A percentile compares a stretch with the other conserved stretches of the same genome.
Evolutionary conservation across 2,329 filamentous ascomycete species (phyloP).

Genomic region (Myriangium duriaei): DNA sequence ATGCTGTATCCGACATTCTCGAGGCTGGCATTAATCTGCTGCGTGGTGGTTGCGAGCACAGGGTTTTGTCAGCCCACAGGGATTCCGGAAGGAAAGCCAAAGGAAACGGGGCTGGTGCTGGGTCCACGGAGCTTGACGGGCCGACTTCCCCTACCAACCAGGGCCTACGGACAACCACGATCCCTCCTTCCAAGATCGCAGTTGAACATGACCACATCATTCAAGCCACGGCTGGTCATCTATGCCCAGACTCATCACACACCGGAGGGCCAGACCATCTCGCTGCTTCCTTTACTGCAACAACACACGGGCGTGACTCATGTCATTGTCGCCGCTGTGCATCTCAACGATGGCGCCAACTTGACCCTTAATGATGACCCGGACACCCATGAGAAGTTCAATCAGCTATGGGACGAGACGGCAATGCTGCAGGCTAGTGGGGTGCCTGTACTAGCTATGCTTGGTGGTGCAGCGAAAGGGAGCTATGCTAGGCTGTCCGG

Average conservation of each 20-base stretch:
- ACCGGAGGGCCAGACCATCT: slow-evolving; percentile 38
- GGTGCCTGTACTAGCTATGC: slow-evolving; percentile 72
- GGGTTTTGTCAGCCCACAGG: too few species aligned
- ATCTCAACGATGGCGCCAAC: slow-evolving; percentile 56
- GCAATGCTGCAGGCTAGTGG: slow-evolving; percentile 57
- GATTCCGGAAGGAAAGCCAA: too few species aligned
- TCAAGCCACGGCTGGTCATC: slow-evolving; percentile 35
- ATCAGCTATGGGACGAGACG: slow-evolving; percentile 68
- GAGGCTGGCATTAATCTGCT: too few species aligned
- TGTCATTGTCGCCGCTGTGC: slow-evolving; percentile 74
- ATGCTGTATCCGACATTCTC: too few species aligned
- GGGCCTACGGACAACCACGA: too few species aligned
- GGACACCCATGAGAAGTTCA: slow-evolving; percentile 52
- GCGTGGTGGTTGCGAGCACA: too few species aligned
- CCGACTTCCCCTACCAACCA: too few species aligned
- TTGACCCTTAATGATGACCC: slow-evolving; percentile 72
- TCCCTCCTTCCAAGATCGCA: too few species aligned
- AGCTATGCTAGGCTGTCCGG: slow-evolving; percentile 50
- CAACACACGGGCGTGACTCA: slow-evolving; percentile 58
- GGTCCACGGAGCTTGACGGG: too few species aligned
- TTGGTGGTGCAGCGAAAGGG: slow-evolving; percentile 72
- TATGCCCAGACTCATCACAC: slow-evolving; percentile 56
- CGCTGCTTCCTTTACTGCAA: slow-evolving; percentile 48
- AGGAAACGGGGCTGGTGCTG: too few species aligned
- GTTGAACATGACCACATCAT: slow-evolving; percentile 7